These are phyloP conservation scores for Pythium apleroticum DNA, from an alignment of 352 stramenopile genomes.

Conservation along the genomic window DNA sequence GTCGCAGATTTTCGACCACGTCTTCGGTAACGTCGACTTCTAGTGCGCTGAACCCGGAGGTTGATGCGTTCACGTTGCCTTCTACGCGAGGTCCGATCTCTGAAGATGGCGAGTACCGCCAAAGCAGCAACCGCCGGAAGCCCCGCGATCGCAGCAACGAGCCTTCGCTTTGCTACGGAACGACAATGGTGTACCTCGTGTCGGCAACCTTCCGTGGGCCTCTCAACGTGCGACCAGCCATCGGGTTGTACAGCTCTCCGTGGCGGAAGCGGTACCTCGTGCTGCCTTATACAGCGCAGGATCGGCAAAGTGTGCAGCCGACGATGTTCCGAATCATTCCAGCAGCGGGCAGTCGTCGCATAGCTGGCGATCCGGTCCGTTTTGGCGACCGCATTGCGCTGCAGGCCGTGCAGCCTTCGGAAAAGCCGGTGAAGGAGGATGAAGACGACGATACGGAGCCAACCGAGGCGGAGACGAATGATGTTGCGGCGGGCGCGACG, in stretches of 20 bases:
- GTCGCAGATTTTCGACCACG: constrained; percentile 15
- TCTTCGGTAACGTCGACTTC: constrained; percentile 23
- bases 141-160: constrained; percentile 19
- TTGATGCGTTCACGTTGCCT: constrained; percentile 13
- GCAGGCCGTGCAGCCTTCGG: constrained; percentile 39
- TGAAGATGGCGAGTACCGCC: constrained; percentile 7
- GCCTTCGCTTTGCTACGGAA: constrained; percentile 45
- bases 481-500: constrained; percentile 14
- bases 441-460: constrained; percentile 1
- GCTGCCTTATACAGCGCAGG: constrained; percentile 67
- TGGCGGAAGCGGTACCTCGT: constrained; percentile 85
- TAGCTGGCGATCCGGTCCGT: constrained; percentile 66
- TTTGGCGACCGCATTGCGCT: constrained; percentile 79
- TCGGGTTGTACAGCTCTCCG: constrained; percentile 78
- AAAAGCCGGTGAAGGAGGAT: constrained; percentile 7
- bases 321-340: constrained; percentile 78
- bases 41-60: constrained; percentile 7
- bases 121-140: constrained; percentile 1
- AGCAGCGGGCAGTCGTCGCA: constrained; percentile 46
- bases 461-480: neutral
- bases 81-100: constrained; percentile 15
- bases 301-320: constrained; percentile 66
- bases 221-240: constrained; percentile 65
- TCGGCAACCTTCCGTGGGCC: constrained; percentile 75
- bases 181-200: constrained; percentile 69